Percentiles rank a stretch among this genome's conserved stretches.
phyloP scores from a whole-genome alignment of 2,329 filamentous ascomycete species.

The Fusarium musae region DNA sequence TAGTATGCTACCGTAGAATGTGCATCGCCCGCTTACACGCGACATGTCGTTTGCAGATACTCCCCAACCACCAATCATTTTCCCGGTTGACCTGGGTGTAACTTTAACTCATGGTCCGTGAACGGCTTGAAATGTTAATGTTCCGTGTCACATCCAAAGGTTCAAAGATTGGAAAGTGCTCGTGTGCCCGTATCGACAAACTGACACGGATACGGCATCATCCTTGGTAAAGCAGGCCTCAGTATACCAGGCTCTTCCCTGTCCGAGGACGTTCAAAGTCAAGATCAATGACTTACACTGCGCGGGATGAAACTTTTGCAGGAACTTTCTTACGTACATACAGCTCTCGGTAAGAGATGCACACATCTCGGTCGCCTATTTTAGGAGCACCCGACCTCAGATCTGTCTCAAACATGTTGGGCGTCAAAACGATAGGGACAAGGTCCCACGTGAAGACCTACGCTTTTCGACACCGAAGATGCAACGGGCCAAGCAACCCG shows the following conservation, averaged over 20 bases:
- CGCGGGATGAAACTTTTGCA: conserved; percentile 16
- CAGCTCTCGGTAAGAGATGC: conserved; percentile 19
- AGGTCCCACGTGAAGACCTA: conserved; percentile 41
- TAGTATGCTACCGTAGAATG: background rate
- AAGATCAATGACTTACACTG: background rate
- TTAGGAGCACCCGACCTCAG: conserved; percentile 8
- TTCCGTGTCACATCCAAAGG: conserved; percentile 12
- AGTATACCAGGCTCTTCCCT: conserved; percentile 2
- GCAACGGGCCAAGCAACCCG: conserved; percentile 20
- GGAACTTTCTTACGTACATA: conserved; percentile 5
- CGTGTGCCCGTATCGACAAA: conserved; percentile 24
- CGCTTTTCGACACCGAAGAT: conserved; percentile 43
- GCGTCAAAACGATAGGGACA: background rate
- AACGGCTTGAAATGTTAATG: conserved; percentile 13
- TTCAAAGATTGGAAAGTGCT: conserved; percentile 28
- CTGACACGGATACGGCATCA: background rate
- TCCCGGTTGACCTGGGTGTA: background rate
- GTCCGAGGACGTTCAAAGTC: conserved; percentile 1
- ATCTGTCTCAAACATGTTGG: conserved; percentile 19
- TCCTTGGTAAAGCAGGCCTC: conserved; percentile 6
- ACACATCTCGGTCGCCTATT: conserved; percentile 30
- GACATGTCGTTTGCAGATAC: conserved; percentile 18
- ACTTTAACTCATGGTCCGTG: conserved; percentile 26
- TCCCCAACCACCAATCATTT: conserved; percentile 3
- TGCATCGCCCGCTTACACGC: conserved; percentile 22